A percentile compares a stretch with the other conserved stretches of the same genome.
Evolutionary conservation across 768 basidiomycete genomes (phyloP).

Genomic region (Rhizopogon sp.): DNA sequence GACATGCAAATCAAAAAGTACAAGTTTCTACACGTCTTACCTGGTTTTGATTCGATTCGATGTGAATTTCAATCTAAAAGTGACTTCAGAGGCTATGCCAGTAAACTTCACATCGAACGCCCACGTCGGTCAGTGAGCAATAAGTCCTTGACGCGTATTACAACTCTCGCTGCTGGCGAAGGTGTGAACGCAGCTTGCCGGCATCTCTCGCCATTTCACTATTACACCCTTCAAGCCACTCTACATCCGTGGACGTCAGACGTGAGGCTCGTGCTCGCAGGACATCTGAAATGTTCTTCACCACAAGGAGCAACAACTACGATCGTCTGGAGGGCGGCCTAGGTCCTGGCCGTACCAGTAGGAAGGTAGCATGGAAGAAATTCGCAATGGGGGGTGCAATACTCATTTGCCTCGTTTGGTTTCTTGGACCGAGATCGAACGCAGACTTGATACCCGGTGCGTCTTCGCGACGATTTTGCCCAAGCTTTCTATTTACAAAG

Average conservation of each 20-base stretch:
- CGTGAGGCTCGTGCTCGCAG: conserved; percentile 19
- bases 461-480: conserved; percentile 18
- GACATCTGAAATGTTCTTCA: conserved; percentile 15
- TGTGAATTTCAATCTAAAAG: neutral
- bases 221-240: conserved; percentile 17
- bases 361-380: conserved; percentile 56
- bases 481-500: conserved; percentile 15
- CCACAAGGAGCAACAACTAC: conserved; percentile 39
- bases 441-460: conserved; percentile 14
- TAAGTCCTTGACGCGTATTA: neutral
- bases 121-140: neutral
- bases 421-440: conserved; percentile 48
- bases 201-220: conserved; percentile 15
- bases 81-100: neutral
- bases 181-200: neutral
- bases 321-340: conserved; percentile 60
- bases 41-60: too few species aligned
- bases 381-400: conserved; percentile 54
- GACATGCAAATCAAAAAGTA: conserved; percentile 2
- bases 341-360: conserved; percentile 39
- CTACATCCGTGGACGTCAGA: conserved; percentile 25
- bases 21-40: neutral
- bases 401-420: conserved; percentile 57
- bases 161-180: neutral
- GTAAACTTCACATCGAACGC: neutral